A percentile compares a stretch with the other conserved stretches of the same genome.
Conservation (phyloP, 768 basidiomycete genomes). For the Coprinopsis strossmayeri region DNA sequence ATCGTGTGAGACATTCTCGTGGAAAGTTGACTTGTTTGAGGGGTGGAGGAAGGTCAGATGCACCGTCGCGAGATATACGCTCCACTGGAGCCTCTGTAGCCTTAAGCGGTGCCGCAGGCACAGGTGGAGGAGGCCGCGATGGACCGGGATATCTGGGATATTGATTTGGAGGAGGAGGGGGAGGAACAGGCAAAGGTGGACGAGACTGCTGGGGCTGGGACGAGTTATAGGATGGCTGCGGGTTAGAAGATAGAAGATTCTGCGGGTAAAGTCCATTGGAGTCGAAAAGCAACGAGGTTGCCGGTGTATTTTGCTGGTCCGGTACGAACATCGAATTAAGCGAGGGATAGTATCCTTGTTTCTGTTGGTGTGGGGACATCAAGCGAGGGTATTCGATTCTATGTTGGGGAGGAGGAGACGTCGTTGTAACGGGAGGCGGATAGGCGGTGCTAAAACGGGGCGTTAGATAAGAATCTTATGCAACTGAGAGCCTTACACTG, state of each 20-base stretch:
- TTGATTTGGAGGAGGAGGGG: conserved; percentile 18
- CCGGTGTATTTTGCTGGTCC: conserved; percentile 25
- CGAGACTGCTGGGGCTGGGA: conserved; percentile 13
- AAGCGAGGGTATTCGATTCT: conserved; percentile 59
- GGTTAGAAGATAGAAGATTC: neutral
- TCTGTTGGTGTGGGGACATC: conserved; percentile 75
- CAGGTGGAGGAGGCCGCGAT: conserved; percentile 11
- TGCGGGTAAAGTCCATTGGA: conserved; percentile 12
- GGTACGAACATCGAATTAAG: conserved; percentile 65
- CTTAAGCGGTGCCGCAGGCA: conserved; percentile 13
- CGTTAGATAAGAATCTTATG: neutral
- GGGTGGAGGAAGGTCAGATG: conserved; percentile 17
- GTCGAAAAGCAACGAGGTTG: conserved; percentile 41
- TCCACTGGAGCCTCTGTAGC: conserved; percentile 14
- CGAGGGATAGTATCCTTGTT: conserved; percentile 74
- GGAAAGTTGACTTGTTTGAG: conserved; percentile 67
- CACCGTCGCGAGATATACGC: neutral
- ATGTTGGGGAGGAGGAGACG: conserved; percentile 54
- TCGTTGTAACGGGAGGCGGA: conserved; percentile 61
- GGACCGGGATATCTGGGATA: conserved; percentile 19
- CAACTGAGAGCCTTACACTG: conserved; percentile 16
- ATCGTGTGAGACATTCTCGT: conserved; percentile 63
- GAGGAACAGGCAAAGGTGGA: conserved; percentile 17
- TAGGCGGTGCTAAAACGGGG: conserved; percentile 24
- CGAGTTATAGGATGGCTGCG: neutral